phyloP scores from a whole-genome alignment of 768 basidiomycete genomes.

The Pleurotus sapidus region DNA sequence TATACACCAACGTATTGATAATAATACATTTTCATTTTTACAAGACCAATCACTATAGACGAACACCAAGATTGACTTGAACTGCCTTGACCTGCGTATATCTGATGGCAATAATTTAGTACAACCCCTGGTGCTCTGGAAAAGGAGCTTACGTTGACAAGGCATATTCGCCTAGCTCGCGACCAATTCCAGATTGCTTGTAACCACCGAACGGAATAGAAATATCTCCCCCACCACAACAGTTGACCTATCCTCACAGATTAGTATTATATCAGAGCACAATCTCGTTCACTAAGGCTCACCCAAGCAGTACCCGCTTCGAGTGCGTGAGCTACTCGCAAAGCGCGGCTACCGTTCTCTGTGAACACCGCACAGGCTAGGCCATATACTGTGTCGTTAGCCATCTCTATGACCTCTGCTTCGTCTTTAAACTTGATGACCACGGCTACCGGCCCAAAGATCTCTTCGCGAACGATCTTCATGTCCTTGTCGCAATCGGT shows the following conservation, averaged over 20 bases:
- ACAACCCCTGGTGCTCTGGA: constrained; percentile 17
- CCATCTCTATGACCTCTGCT: constrained; percentile 51
- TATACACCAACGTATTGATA: too few relatives aligned
- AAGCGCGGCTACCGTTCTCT: constrained; percentile 60
- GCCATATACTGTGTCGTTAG: constrained; percentile 80
- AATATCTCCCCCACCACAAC: background rate
- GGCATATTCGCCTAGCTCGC: constrained; percentile 4
- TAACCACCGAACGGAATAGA: constrained; percentile 1
- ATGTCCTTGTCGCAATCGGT: constrained; percentile 63
- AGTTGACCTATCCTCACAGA: constrained; percentile 20
- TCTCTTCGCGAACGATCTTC: constrained; percentile 75
- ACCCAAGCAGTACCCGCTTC: constrained; percentile 68
- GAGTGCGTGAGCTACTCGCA: constrained; percentile 60
- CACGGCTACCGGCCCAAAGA: constrained; percentile 79
- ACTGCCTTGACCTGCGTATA: constrained; percentile 50
- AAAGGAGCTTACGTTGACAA: background rate
- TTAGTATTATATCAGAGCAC: too few relatives aligned
- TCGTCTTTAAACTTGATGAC: constrained; percentile 74
- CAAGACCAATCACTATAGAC: background rate
- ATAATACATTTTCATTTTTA: too few relatives aligned
- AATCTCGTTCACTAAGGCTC: constrained; percentile 2
- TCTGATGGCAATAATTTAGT: background rate
- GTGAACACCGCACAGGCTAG: constrained; percentile 79
- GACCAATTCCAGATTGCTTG: constrained; percentile 5
- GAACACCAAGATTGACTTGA: constrained; percentile 49